These are phyloP conservation scores for Dittrichia graveolens DNA, from an alignment of 129 eudicot species.

Conservation along the genomic window DNA sequence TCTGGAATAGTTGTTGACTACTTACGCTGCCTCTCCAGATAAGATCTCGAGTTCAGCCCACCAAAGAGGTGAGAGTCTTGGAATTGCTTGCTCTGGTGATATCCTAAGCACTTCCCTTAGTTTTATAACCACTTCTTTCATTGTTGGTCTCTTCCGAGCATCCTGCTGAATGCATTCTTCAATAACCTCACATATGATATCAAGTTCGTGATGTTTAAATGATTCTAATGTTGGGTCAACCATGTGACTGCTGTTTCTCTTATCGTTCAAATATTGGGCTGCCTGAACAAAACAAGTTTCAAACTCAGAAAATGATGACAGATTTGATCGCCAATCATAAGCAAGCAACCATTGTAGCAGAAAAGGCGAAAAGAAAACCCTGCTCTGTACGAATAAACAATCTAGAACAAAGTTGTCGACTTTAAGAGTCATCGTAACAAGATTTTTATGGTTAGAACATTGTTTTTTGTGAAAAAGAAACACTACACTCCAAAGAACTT, in stretches of 20 bases:
- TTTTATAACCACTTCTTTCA: slow-evolving; percentile 52
- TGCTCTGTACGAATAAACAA: not conserved
- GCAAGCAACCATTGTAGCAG: not conserved
- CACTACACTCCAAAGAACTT: too few relatives aligned
- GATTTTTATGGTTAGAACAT: too few relatives aligned
- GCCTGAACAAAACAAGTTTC: slow-evolving; percentile 44
- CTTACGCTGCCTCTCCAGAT: slow-evolving; percentile 68
- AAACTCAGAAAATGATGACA: not conserved
- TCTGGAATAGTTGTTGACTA: slow-evolving; percentile 7
- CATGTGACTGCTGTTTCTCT: slow-evolving; percentile 33
- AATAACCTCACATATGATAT: slow-evolving; percentile 59
- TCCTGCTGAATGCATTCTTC: slow-evolving; percentile 68
- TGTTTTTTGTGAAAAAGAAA: too few relatives aligned
- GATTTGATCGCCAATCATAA: not conserved
- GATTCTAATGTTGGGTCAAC: slow-evolving; percentile 69
- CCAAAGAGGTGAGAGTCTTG: slow-evolving; percentile 93
- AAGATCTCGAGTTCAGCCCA: slow-evolving; percentile 98
- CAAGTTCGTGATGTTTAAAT: slow-evolving; percentile 62
- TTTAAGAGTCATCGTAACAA: not conserved
- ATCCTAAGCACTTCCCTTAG: slow-evolving; percentile 54
- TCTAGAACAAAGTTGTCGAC: not conserved
- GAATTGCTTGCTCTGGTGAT: slow-evolving; percentile 78
- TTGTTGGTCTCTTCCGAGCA: slow-evolving; percentile 57
- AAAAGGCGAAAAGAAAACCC: not conserved
- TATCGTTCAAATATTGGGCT: slow-evolving; percentile 50